Percentiles rank a stretch among this genome's conserved stretches.
phyloP scores from a whole-genome alignment of 441 rosid species.

The Heliophila coronopifolia region DNA sequence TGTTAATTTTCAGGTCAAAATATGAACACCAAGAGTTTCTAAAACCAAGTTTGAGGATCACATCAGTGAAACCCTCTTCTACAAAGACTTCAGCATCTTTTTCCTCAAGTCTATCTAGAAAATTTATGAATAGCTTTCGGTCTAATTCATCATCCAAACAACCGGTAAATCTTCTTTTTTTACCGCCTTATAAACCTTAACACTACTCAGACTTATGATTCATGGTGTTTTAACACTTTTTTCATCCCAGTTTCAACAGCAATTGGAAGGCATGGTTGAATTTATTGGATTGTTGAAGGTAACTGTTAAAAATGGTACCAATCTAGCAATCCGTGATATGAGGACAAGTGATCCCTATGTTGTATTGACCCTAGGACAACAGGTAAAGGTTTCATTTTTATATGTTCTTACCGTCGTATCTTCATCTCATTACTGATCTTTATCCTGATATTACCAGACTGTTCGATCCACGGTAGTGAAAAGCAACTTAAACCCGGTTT shows the following conservation, averaged over 20 bases:
- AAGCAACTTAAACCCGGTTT: constrained; percentile 82
- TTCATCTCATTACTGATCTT: background rate
- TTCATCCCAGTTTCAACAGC: too few species aligned
- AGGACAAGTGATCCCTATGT: constrained; percentile 87
- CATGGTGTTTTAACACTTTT: too few species aligned
- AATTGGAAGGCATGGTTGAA: constrained; percentile 96
- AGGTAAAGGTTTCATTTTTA: constrained; percentile 42
- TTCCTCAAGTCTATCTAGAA: constrained; percentile 24
- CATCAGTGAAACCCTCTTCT: constrained; percentile 41
- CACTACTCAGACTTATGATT: too few species aligned
- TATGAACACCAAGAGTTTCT: constrained; percentile 90
- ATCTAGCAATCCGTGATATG: constrained; percentile 79
- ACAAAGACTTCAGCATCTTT: constrained; percentile 32
- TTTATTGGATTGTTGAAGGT: constrained; percentile 87
- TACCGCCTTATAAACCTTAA: too few species aligned
- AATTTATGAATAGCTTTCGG: constrained; percentile 24
- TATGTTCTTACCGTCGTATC: background rate
- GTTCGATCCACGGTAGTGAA: constrained; percentile 79
- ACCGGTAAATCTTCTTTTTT: constrained; percentile 15
- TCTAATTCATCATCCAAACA: constrained; percentile 22
- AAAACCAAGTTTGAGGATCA: constrained; percentile 81
- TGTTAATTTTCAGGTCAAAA: constrained; percentile 58
- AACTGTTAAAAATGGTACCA: constrained; percentile 81
- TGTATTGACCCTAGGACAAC: constrained; percentile 65
- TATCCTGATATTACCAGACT: constrained; percentile 39